Percentiles rank a stretch among this genome's conserved stretches.
Conservation (phyloP, 148 eudicot species). For the Silene conica region DNA sequence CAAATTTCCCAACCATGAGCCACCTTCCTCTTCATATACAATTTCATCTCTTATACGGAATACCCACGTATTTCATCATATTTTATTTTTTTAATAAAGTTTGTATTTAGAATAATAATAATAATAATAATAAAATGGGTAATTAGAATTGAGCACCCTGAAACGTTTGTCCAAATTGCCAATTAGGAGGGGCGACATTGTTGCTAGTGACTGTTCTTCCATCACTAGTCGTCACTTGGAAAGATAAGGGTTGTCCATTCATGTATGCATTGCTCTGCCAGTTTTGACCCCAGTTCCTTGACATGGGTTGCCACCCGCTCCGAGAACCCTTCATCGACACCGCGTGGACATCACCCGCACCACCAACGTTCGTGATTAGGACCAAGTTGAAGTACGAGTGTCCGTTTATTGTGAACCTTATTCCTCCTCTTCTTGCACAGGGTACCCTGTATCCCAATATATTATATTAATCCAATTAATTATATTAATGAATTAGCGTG, state of each 20-base stretch:
- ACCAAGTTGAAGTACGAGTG: slow-evolving; percentile 84
- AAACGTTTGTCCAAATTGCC: slow-evolving; percentile 85
- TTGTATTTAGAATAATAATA: not conserved
- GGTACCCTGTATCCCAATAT: slow-evolving; percentile 58
- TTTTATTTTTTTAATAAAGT: not conserved
- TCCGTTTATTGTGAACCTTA: slow-evolving; percentile 79
- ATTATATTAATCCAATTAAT: too few relatives aligned
- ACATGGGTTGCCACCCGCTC: slow-evolving; percentile 76
- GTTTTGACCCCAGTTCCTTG: slow-evolving; percentile 90
- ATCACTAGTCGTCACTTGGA: slow-evolving; percentile 67
- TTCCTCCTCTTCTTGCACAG: slow-evolving; percentile 68
- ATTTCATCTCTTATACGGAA: not conserved
- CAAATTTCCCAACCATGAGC: slow-evolving; percentile 23
- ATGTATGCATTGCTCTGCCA: slow-evolving; percentile 80
- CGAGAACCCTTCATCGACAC: slow-evolving; percentile 72
- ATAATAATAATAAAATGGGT: not conserved
- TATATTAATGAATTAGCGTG: too few relatives aligned
- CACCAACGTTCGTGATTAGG: slow-evolving; percentile 61
- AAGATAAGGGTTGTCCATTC: slow-evolving; percentile 66
- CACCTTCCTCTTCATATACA: not conserved
- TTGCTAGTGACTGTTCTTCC: slow-evolving; percentile 59
- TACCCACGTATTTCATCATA: too few relatives aligned
- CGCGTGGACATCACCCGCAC: slow-evolving; percentile 74
- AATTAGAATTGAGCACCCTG: slow-evolving; percentile 52
- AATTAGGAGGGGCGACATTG: slow-evolving; percentile 51